Conservation (phyloP, 2,329 filamentous ascomycete genomes). For the Colletotrichum australisinense region DNA sequence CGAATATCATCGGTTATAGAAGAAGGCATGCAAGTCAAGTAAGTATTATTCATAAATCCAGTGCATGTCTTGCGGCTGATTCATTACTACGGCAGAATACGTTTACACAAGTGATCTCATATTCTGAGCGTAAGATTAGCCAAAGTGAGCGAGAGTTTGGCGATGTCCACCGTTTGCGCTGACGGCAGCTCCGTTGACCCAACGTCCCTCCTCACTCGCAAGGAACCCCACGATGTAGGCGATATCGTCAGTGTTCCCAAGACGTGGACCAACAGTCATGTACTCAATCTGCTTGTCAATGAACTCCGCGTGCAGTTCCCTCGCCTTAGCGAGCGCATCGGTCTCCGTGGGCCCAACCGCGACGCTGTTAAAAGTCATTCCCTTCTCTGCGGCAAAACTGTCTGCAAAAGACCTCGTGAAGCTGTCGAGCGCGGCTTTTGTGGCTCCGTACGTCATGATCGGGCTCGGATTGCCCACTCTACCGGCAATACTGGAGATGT, state of each 20-base stretch:
- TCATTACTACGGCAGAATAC: no score
- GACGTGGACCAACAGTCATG: background rate
- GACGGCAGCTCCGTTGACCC: conserved; percentile 13
- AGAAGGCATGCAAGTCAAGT: background rate
- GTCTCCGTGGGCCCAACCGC: conserved; percentile 44
- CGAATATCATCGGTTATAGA: background rate
- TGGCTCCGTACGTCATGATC: conserved; percentile 41
- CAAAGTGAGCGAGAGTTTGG: background rate
- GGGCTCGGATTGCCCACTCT: background rate
- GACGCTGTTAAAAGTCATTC: conserved; percentile 44
- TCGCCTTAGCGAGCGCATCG: background rate
- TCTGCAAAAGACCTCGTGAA: conserved; percentile 43
- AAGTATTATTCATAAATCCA: background rate
- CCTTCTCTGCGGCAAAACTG: conserved; percentile 42
- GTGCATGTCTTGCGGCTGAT: background rate
- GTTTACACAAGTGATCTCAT: background rate
- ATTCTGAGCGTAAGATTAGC: background rate
- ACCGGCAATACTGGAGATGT: conserved; percentile 1
- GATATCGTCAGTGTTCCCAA: conserved; percentile 3
- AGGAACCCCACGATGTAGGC: conserved; percentile 21
- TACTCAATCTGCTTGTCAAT: background rate
- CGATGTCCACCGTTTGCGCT: conserved; percentile 16
- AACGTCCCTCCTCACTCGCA: conserved; percentile 17
- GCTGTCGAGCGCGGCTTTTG: conserved; percentile 47
- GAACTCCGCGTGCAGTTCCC: no score